Evolutionary conservation across 352 stramenopile species (phyloP).

Genomic region (Thraustotheca clavata): DNA sequence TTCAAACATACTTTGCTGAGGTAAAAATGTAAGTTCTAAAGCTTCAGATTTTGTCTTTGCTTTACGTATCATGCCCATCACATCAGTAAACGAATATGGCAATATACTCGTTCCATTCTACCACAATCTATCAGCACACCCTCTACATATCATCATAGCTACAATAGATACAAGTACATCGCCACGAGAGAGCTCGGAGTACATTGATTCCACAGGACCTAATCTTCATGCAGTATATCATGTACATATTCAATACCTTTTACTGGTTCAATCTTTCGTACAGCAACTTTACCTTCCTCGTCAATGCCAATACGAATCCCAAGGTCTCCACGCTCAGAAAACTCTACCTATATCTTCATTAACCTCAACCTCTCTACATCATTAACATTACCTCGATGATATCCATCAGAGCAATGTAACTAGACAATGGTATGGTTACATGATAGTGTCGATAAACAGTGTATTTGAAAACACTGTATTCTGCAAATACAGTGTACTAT

Average conservation of each 20-base stretch:
- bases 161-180: slow-evolving; percentile 34
- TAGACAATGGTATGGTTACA: too few relatives aligned
- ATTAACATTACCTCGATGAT: too few relatives aligned
- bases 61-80: slow-evolving; percentile 27
- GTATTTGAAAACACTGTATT: too few relatives aligned
- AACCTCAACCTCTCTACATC: too few relatives aligned
- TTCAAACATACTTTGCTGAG: slow-evolving; percentile 23
- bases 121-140: background rate
- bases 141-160: background rate
- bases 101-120: slow-evolving; percentile 4
- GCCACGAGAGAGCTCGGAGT: slow-evolving; percentile 25
- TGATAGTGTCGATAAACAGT: too few relatives aligned
- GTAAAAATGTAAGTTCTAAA: slow-evolving; percentile 29
- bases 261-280: slow-evolving; percentile 25
- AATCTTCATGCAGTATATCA: background rate
- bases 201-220: slow-evolving; percentile 29
- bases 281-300: slow-evolving; percentile 26
- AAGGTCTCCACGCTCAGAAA: slow-evolving; percentile 25
- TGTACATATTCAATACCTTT: slow-evolving; percentile 20
- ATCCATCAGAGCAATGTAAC: too few relatives aligned
- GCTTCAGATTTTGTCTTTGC: slow-evolving; percentile 17
- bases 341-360: slow-evolving; percentile 29
- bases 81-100: slow-evolving; percentile 22
- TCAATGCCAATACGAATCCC: slow-evolving; percentile 30
- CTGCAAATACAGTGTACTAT: too few relatives aligned